Conservation (phyloP, 345 rosid species). For the Linum trigynum region DNA sequence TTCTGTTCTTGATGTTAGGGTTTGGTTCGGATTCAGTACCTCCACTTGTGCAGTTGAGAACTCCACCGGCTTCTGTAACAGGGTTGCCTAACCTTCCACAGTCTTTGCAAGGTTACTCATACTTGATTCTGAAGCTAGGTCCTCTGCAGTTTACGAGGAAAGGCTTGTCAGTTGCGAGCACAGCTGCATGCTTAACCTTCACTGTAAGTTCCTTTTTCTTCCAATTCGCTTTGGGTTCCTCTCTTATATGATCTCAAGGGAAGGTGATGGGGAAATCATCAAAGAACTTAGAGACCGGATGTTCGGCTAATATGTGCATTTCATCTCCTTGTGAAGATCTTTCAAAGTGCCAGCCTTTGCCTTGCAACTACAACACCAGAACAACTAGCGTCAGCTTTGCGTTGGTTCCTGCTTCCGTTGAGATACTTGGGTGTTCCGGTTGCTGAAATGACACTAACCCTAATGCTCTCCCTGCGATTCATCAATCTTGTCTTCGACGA, state of each 20-base stretch:
- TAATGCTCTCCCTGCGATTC: conserved; percentile 80
- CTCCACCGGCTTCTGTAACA: conserved; percentile 58
- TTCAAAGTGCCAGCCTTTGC: conserved; percentile 88
- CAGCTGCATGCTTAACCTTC: conserved; percentile 87
- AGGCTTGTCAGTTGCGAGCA: conserved; percentile 91
- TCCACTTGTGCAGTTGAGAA: conserved; percentile 67
- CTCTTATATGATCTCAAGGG: not conserved
- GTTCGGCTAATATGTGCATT: conserved; percentile 21
- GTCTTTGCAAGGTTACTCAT: conserved; percentile 66
- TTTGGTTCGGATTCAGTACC: conserved; percentile 86
- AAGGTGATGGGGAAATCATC: too few species aligned
- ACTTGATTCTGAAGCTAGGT: conserved; percentile 70
- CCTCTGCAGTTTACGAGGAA: conserved; percentile 84
- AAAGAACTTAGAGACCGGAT: too few species aligned
- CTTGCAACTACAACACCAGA: conserved; percentile 91
- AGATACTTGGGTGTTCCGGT: conserved; percentile 71
- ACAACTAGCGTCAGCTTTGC: conserved; percentile 76
- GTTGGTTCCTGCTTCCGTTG: conserved; percentile 81
- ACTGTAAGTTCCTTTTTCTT: conserved; percentile 40
- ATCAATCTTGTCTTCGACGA: conserved; percentile 83
- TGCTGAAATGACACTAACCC: conserved; percentile 76
- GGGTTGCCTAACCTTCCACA: conserved; percentile 67
- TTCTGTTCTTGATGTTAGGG: conserved; percentile 70
- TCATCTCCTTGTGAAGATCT: conserved; percentile 42
- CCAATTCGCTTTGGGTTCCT: not conserved